Evolutionary conservation across 331 rosid species (phyloP).

Genomic region (Arachis monticola): DNA sequence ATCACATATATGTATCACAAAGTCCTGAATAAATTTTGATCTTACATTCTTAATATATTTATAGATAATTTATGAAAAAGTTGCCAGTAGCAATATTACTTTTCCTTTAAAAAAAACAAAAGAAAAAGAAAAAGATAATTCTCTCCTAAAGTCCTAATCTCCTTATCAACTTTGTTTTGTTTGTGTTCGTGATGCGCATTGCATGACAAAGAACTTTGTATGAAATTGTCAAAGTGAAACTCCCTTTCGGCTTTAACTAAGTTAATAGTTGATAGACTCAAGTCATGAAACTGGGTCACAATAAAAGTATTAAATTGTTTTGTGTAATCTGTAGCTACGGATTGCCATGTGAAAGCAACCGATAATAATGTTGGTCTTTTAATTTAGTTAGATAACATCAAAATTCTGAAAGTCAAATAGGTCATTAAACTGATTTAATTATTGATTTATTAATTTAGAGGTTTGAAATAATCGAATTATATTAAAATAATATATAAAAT

Average conservation of each 20-base stretch:
- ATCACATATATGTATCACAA: not conserved
- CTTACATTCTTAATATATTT: too few species aligned
- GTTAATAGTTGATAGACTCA: not conserved
- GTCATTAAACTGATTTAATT: too few species aligned
- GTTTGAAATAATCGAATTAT: too few species aligned
- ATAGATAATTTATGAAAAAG: not conserved
- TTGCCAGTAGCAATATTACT: not conserved
- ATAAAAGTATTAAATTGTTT: conserved; percentile 7
- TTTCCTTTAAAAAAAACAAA: not conserved
- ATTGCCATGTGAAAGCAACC: conserved; percentile 29
- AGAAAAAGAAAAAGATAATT: too few species aligned
- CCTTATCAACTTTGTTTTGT: not conserved
- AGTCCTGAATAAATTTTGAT: not conserved
- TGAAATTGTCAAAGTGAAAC: not conserved
- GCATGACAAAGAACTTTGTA: not conserved
- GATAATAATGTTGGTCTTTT: not conserved
- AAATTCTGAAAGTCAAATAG: too few species aligned
- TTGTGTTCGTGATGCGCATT: not conserved
- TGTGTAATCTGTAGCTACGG: not conserved
- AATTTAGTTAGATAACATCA: too few species aligned
- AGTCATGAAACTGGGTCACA: not conserved
- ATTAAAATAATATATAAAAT: too few species aligned
- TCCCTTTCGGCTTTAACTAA: not conserved
- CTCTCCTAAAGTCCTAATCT: too few species aligned
- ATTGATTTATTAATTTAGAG: too few species aligned